phyloP scores from a whole-genome alignment of 108 stramenopile genomes.

The Hondaea fermentalgiana region DNA sequence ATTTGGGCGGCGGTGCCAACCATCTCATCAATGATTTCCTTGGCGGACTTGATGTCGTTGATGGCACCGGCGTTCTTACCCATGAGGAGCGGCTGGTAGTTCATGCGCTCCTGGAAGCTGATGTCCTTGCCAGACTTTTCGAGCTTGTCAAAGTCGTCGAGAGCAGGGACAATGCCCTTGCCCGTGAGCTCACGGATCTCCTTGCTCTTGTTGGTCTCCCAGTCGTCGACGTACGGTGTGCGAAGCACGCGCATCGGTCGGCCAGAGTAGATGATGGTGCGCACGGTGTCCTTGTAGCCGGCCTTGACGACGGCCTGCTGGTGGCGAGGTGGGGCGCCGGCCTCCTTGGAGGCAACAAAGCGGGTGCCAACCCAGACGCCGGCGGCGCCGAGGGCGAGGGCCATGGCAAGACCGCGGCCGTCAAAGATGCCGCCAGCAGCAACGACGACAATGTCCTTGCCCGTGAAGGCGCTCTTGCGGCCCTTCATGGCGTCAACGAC shows the following conservation, averaged over 20 bases:
- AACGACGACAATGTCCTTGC: background rate
- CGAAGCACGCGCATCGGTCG: constrained; percentile 8
- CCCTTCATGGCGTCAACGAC: background rate
- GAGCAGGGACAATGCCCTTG: background rate
- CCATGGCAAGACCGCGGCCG: constrained; percentile 11
- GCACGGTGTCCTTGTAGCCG: background rate
- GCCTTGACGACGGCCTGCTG: constrained; percentile 16
- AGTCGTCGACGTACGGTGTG: constrained; percentile 8
- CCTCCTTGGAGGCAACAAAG: background rate
- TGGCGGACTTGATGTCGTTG: background rate
- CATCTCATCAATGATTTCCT: constrained; percentile 13
- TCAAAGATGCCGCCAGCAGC: constrained; percentile 19
- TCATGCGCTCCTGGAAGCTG: background rate
- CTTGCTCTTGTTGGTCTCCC: background rate
- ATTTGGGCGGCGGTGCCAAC: background rate
- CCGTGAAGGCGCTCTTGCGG: background rate
- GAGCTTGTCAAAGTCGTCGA: background rate
- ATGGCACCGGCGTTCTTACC: constrained; percentile 4
- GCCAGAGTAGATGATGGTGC: constrained; percentile 3
- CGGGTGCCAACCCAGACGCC: background rate
- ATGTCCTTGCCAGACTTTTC: constrained; percentile 13
- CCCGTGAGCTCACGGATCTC: constrained; percentile 17
- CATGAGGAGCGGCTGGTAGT: background rate
- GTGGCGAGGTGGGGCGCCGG: background rate
- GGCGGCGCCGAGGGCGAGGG: constrained; percentile 10